phyloP scores from a whole-genome alignment of 257 asterid species.

The Hygrophila difformis region DNA sequence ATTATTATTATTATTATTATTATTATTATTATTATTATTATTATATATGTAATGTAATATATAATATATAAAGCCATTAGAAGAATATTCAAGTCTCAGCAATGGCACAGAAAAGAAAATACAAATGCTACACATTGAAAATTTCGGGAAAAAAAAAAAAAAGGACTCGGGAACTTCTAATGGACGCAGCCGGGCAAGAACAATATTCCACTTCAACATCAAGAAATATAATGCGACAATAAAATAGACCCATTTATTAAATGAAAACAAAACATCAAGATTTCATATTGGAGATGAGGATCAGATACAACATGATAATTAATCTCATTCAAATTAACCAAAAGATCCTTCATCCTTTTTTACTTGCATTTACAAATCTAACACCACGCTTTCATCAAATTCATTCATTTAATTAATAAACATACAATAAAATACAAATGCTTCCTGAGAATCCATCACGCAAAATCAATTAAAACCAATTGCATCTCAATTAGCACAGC shows the following conservation, averaged over 20 bases:
- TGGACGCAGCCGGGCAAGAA: background rate
- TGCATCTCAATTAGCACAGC: background rate
- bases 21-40: no score
- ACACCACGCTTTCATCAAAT: background rate
- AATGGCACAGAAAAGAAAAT: no score
- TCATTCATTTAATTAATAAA: background rate
- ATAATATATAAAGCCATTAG: no score
- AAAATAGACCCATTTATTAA: background rate
- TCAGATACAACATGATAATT: background rate
- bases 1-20: no score
- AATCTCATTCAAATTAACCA: no score
- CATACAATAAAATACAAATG: no score
- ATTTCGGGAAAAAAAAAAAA: no score
- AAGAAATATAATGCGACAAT: background rate
- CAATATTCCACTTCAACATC: background rate
- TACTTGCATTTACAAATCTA: no score
- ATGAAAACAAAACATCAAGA: background rate
- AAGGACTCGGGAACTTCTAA: background rate
- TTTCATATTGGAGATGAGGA: background rate
- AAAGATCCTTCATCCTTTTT: no score
- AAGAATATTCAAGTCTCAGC: background rate
- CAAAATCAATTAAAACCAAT: no score
- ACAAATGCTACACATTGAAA: background rate
- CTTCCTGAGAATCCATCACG: no score
- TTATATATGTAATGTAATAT: no score